Evolutionary conservation across 2,329 filamentous ascomycete species (phyloP).

Genomic region (Botryotinia globosa): DNA sequence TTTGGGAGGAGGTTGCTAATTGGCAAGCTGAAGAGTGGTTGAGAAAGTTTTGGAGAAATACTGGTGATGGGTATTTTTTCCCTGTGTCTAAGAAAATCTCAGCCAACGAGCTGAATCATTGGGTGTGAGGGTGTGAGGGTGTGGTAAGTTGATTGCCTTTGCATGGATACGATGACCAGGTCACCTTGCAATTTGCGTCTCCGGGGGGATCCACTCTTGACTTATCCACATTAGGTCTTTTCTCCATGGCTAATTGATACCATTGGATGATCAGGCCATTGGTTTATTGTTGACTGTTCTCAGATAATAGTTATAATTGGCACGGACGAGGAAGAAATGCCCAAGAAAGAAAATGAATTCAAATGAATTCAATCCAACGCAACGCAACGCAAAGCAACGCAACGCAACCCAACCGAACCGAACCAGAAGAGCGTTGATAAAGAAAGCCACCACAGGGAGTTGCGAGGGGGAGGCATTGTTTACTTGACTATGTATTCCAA

Average conservation of each 20-base stretch:
- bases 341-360: neutral
- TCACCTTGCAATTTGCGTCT: neutral
- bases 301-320: neutral
- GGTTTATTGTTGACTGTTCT: neutral
- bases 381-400: too few relatives aligned
- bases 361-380: neutral
- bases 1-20: neutral
- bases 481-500: neutral
- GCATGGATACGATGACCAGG: conserved; percentile 3
- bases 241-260: neutral
- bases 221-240: neutral
- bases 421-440: neutral
- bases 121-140: neutral
- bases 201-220: neutral
- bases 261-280: neutral
- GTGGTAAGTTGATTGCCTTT: neutral
- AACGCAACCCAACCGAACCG: neutral
- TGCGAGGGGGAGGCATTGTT: neutral
- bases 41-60: neutral
- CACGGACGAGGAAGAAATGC: neutral
- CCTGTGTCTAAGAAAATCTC: neutral
- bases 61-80: neutral
- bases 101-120: neutral
- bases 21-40: conserved; percentile 12
- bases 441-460: neutral